phyloP scores from a whole-genome alignment of 176 grass and related monocot species.

The Zoysia japonica region DNA sequence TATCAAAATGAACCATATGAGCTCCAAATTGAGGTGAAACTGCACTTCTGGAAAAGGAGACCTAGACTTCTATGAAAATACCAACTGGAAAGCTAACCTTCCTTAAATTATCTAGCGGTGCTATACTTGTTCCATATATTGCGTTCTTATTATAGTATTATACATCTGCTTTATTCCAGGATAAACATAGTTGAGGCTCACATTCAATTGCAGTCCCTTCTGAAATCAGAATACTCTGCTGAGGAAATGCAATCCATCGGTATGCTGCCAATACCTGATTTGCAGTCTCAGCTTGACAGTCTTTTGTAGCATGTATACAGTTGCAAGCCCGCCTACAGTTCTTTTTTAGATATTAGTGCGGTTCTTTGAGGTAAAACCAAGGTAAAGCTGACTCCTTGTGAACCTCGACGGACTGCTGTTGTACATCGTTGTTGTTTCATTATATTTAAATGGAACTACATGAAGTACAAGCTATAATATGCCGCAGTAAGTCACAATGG shows the following conservation, averaged over 20 bases:
- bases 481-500: background rate
- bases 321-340: background rate
- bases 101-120: background rate
- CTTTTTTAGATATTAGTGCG: background rate
- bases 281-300: constrained; percentile 76
- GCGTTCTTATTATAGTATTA: background rate
- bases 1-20: background rate
- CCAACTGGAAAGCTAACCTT: background rate
- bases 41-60: background rate
- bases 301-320: constrained; percentile 58
- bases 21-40: too few relatives aligned
- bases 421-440: background rate
- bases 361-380: background rate
- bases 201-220: constrained; percentile 71
- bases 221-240: constrained; percentile 82
- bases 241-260: constrained; percentile 75
- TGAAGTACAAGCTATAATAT: background rate
- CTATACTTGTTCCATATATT: background rate
- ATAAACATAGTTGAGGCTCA: constrained; percentile 96
- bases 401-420: constrained; percentile 16
- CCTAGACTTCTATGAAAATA: background rate
- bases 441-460: background rate
- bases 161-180: constrained; percentile 34
- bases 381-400: background rate
- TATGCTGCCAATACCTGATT: constrained; percentile 58